Evolutionary conservation across 176 grass and related monocot genomes (phyloP).

Genomic region (Zoysia pacifica): DNA sequence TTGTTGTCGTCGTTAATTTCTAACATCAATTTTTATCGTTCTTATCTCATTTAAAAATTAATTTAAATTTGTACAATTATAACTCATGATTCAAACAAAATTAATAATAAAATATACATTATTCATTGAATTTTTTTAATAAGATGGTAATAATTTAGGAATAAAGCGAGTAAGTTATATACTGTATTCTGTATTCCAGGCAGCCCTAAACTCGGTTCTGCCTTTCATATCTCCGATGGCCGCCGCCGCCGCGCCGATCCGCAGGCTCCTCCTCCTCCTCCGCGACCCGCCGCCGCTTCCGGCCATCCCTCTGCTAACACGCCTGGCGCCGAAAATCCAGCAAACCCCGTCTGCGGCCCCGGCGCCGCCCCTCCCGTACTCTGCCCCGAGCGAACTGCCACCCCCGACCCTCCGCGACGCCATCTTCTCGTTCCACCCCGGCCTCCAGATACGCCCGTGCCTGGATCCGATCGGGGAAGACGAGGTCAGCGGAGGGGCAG

Average conservation of each 20-base stretch:
- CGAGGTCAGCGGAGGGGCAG: background rate
- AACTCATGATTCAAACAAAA: too few relatives aligned
- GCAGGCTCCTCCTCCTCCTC: slow-evolving; percentile 43
- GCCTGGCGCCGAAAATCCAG: slow-evolving; percentile 12
- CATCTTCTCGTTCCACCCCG: slow-evolving; percentile 49
- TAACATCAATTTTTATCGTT: too few relatives aligned
- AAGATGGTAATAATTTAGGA: too few relatives aligned
- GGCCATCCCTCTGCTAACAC: slow-evolving; percentile 28
- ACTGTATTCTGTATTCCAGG: too few relatives aligned
- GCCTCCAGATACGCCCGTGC: slow-evolving; percentile 35
- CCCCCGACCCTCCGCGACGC: slow-evolving; percentile 38
- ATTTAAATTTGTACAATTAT: too few relatives aligned
- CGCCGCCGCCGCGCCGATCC: slow-evolving; percentile 37
- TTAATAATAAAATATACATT: too few relatives aligned
- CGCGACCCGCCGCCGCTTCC: slow-evolving; percentile 36
- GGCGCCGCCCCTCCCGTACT: background rate
- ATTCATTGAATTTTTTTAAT: too few relatives aligned
- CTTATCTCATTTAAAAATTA: too few relatives aligned
- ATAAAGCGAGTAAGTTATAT: too few relatives aligned
- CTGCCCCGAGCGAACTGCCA: background rate
- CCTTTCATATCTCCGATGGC: slow-evolving; percentile 45
- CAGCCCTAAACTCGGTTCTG: too few relatives aligned
- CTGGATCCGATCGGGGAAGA: slow-evolving; percentile 23
- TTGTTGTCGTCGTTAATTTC: too few relatives aligned
- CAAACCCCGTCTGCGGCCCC: background rate